phyloP scores from a whole-genome alignment of 2,329 filamentous ascomycete genomes.

The Penicillium polonicum region DNA sequence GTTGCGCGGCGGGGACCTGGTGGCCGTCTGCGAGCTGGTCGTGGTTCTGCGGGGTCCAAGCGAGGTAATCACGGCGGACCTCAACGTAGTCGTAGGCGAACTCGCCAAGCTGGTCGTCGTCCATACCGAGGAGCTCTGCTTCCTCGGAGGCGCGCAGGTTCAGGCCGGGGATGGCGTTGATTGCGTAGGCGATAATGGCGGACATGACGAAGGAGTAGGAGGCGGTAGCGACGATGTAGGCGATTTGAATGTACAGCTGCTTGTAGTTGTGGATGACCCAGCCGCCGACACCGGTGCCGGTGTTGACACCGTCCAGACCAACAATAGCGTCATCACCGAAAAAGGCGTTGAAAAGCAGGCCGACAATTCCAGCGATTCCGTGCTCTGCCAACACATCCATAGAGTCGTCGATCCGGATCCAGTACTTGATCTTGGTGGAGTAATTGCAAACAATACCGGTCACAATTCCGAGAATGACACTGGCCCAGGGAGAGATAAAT shows the following conservation, averaged over 20 bases:
- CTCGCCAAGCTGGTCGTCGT: conserved; percentile 53
- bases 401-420: conserved; percentile 78
- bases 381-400: conserved; percentile 92
- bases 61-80: conserved; percentile 52
- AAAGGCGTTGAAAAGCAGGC: conserved; percentile 74
- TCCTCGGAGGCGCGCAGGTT: conserved; percentile 66
- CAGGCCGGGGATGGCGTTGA: conserved; percentile 70
- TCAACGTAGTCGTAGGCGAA: conserved; percentile 55
- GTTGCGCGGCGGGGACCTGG: conserved; percentile 56
- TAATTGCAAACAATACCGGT: conserved; percentile 76
- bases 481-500: conserved; percentile 69
- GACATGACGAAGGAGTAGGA: conserved; percentile 67
- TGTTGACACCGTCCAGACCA: conserved; percentile 66
- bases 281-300: conserved; percentile 53
- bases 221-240: conserved; percentile 64
- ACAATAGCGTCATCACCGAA: conserved; percentile 75
- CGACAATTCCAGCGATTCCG: conserved; percentile 77
- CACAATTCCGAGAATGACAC: conserved; percentile 59
- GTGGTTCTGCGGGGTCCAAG: conserved; percentile 49
- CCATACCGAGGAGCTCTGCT: conserved; percentile 66
- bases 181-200: conserved; percentile 66
- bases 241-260: conserved; percentile 70
- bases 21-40: conserved; percentile 49
- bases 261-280: conserved; percentile 71
- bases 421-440: conserved; percentile 77